Percentiles rank a stretch among this genome's conserved stretches.
Conservation (phyloP, 441 rosid genomes). For the Populus hybrid region DNA sequence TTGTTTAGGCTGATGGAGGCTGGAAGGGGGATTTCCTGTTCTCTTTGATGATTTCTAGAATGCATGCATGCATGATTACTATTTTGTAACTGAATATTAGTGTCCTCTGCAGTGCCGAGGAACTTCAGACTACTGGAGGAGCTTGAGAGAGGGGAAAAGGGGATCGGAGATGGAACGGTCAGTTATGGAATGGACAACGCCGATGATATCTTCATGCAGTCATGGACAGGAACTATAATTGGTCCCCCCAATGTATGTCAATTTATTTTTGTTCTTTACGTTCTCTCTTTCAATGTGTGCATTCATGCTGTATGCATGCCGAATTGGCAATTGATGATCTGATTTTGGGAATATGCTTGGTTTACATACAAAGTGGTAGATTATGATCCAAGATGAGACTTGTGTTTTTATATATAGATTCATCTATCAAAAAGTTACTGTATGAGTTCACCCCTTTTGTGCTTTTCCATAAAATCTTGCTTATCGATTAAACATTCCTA, state of each 20-base stretch:
- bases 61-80: not conserved
- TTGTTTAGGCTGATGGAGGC: not conserved
- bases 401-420: not conserved
- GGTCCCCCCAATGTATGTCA: conserved; percentile 59
- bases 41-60: not conserved
- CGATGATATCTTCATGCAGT: conserved; percentile 69
- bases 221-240: conserved; percentile 75
- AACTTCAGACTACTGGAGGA: conserved; percentile 72
- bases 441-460: not conserved
- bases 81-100: conserved; percentile 4
- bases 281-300: not conserved
- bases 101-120: conserved; percentile 51
- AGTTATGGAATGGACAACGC: conserved; percentile 82
- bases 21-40: not conserved
- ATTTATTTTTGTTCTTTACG: not conserved
- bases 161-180: conserved; percentile 73
- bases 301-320: not conserved
- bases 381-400: too few species aligned
- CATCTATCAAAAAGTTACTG: not conserved
- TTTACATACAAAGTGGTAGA: not conserved
- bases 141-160: conserved; percentile 81
- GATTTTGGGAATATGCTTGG: not conserved
- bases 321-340: not conserved
- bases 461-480: not conserved
- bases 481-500: not conserved